Evolutionary conservation across 208 protist species (phyloP).

Genomic region (Acanthamoeba royreba): DNA sequence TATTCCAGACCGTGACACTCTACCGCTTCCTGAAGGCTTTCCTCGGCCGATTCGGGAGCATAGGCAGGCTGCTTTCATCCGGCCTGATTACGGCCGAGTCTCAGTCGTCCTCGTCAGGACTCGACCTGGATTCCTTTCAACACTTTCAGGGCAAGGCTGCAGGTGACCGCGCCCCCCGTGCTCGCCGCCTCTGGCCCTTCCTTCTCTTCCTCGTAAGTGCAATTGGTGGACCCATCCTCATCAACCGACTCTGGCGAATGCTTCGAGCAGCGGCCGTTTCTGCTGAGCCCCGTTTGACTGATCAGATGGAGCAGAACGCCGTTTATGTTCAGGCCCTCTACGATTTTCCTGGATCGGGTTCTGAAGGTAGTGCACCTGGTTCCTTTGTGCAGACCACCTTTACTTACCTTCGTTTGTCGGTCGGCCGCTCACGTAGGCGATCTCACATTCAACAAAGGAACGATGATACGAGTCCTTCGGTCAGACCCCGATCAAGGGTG

Average conservation of each 20-base stretch:
- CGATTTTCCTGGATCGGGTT: too few relatives aligned
- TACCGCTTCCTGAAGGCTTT: conserved; percentile 53
- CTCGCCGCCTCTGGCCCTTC: background rate
- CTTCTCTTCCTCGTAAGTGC: conserved; percentile 31
- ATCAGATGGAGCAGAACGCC: too few relatives aligned
- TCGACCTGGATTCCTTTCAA: conserved; percentile 19
- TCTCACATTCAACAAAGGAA: too few relatives aligned
- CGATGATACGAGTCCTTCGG: too few relatives aligned
- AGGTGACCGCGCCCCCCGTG: background rate
- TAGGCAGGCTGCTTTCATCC: background rate
- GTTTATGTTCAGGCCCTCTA: too few relatives aligned
- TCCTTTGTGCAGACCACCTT: too few relatives aligned
- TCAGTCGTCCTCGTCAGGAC: conserved; percentile 30
- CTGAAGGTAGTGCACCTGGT: too few relatives aligned
- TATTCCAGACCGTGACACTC: conserved; percentile 59
- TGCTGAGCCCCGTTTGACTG: too few relatives aligned
- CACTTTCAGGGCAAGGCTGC: background rate
- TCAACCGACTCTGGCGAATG: background rate
- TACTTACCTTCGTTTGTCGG: too few relatives aligned
- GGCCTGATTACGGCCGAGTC: conserved; percentile 27
- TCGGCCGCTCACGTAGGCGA: too few relatives aligned
- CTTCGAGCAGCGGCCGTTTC: background rate
- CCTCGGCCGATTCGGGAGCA: background rate
- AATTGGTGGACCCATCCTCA: background rate
- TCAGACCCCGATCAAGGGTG: conserved; percentile 56